Evolutionary conservation across 2,329 filamentous ascomycete species (phyloP).

Genomic region (Xylaria sp.): DNA sequence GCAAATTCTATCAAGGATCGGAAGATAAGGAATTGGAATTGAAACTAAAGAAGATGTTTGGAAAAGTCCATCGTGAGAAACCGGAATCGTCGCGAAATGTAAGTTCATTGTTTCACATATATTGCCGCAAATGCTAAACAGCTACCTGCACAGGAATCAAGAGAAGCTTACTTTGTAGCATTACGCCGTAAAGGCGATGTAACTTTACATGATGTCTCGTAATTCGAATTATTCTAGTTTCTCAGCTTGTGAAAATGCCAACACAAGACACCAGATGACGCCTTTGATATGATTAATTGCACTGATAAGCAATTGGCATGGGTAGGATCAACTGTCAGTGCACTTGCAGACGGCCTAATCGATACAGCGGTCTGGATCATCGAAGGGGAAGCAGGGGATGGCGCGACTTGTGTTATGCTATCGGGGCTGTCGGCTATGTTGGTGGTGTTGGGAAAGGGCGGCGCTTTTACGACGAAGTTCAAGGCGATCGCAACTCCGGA

Average conservation of each 20-base stretch:
- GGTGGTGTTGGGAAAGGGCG: conserved; percentile 36
- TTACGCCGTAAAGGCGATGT: conserved; percentile 70
- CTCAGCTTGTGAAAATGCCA: background rate
- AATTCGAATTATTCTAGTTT: conserved; percentile 5
- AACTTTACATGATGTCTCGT: conserved; percentile 40
- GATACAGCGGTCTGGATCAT: conserved; percentile 42
- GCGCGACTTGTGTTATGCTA: background rate
- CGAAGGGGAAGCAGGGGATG: conserved; percentile 39
- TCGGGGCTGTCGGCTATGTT: conserved; percentile 1
- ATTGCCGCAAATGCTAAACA: conserved; percentile 16
- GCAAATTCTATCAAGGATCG: conserved; percentile 94
- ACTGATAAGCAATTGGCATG: background rate
- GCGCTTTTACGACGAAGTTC: background rate
- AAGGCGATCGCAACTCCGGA: conserved; percentile 21
- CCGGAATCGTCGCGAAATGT: conserved; percentile 90
- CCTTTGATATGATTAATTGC: background rate
- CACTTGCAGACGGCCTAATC: conserved; percentile 38
- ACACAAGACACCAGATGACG: background rate
- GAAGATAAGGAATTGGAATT: conserved; percentile 85
- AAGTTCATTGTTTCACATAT: conserved; percentile 50
- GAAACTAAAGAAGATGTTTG: conserved; percentile 79
- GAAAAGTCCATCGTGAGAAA: conserved; percentile 85
- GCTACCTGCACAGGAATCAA: conserved; percentile 73
- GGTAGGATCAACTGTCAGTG: conserved; percentile 32
- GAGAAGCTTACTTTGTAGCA: conserved; percentile 87